A percentile compares a stretch with the other conserved stretches of the same genome.
These are phyloP conservation scores for Plasmodium berghei DNA, from an alignment of 169 alveolate genomes.

Conservation along the genomic window DNA sequence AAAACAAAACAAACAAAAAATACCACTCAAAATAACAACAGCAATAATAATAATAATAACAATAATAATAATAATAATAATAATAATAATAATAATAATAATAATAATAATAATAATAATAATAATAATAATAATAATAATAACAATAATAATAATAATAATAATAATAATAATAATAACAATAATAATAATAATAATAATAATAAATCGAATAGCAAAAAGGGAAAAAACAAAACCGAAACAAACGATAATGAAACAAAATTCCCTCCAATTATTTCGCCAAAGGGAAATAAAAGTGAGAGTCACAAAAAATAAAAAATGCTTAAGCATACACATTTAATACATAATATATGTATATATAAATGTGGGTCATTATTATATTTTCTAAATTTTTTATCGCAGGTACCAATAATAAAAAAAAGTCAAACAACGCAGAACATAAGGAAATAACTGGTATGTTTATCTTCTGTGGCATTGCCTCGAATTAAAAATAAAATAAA, in stretches of 20 bases:
- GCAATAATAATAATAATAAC: background rate
- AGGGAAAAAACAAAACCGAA: constrained; percentile 43
- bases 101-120: background rate
- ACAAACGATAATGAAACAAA: constrained; percentile 23
- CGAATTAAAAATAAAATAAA: too few relatives aligned
- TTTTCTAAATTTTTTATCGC: background rate
- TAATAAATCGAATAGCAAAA: constrained; percentile 12
- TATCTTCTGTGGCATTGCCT: too few relatives aligned
- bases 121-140: background rate
- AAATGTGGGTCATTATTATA: background rate
- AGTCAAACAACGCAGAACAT: constrained; percentile 27
- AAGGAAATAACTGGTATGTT: constrained; percentile 24
- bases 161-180: constrained; percentile 6
- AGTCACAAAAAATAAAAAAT: background rate
- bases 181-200: background rate
- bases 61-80: background rate
- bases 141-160: too few relatives aligned
- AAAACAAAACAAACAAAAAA: constrained; percentile 24
- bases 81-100: background rate
- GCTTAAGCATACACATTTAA: background rate
- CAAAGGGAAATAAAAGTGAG: constrained; percentile 22
- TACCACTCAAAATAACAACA: background rate
- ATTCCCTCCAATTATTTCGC: constrained; percentile 43
- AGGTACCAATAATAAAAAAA: constrained; percentile 51
- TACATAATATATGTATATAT: constrained; percentile 7